Base-by-base conservation (phyloP, 1,284 basidiomycete genomes). In the Marasmius oreades region DNA sequence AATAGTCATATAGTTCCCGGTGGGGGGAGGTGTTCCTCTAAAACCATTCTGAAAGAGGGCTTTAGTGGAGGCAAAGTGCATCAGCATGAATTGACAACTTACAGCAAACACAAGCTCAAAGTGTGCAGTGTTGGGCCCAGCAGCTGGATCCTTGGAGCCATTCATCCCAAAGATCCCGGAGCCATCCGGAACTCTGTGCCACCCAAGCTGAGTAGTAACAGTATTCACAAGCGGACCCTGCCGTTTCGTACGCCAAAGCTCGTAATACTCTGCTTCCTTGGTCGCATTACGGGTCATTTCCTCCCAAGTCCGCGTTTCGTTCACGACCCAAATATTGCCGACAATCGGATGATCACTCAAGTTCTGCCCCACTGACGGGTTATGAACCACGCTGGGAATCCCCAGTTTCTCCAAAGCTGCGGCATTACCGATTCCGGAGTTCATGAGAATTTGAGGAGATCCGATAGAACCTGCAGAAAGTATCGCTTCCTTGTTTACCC, bases 271-370 rank as follows among this genome's bases (percentile, higher is more conserved):
- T 52, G 26, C 44, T 51, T 56, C 34, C 20, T 64, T 23, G 2
- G 60, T 61, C 5, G 59, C 24, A 53, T 66, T 62, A 7, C 67
- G 59, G 11, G 48, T 23, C 46, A 65, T 11, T 28, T 51, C 48
- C 39, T 68, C 67, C 24, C 55, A 53, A 11, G 66, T 64, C 42
- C 66, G 53, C 8, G 56, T 61, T 18, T 47, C 50, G 39, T 59
- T 63, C 48, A 66, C 67, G 11, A 36, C 33, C 52, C 52, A 71
- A 24, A 62, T 52, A 55, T 61, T 63, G 20, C 55, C 18, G 34
- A 69, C 34, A 24, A 59, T 46, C 11, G 58, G 63, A 62, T 77
- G 74, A 61, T 77, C 75, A 55, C 66, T 62, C 23, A 77, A 53
- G 52, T 73, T 73, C 42, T 62, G 63, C 1, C 70, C 70, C n/a